Percentiles rank a stretch among this genome's conserved stretches.
These are phyloP conservation scores for Inonotus obliquus DNA, from an alignment of 1,284 basidiomycete genomes.

Conservation along the genomic window DNA sequence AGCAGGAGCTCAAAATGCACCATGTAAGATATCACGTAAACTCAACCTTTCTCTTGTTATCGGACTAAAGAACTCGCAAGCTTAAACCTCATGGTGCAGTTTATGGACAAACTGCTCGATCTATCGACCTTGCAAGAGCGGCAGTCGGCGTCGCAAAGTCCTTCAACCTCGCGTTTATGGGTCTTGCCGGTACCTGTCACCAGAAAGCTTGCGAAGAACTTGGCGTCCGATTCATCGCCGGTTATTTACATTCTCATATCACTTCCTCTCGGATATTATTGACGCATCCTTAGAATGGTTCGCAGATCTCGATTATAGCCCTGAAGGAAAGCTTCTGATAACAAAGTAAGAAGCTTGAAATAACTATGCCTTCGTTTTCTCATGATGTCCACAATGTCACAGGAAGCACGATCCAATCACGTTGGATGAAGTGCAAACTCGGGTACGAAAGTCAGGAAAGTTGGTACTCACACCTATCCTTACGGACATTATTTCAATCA, in stretches of 20 bases:
- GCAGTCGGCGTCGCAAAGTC: constrained; percentile 45
- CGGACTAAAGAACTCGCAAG: constrained; percentile 18
- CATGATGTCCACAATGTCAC: neutral
- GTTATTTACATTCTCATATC: constrained; percentile 26
- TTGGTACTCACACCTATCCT: neutral
- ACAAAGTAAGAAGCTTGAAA: constrained; percentile 39
- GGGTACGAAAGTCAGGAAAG: constrained; percentile 32
- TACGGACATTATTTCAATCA: neutral
- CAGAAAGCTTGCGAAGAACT: constrained; percentile 47
- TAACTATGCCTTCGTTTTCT: neutral
- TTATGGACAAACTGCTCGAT: constrained; percentile 51
- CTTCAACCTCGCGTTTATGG: constrained; percentile 52
- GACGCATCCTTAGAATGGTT: constrained; percentile 47
- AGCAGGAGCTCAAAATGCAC: constrained; percentile 43
- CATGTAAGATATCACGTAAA: constrained; percentile 35
- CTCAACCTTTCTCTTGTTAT: no score
- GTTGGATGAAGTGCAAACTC: constrained; percentile 36
- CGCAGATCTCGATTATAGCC: constrained; percentile 53
- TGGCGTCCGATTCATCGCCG: constrained; percentile 54
- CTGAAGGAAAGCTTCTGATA: constrained; percentile 50
- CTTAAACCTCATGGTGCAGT: constrained; percentile 55
- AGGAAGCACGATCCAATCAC: constrained; percentile 51
- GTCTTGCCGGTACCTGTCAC: constrained; percentile 55
- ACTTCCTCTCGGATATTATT: neutral
- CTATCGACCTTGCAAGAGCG: constrained; percentile 47